Evolutionary conservation across 2,329 filamentous ascomycete genomes (phyloP), one percentile per base, ranked within the genome.

Genomic region (Aspergillus proliferans): DNA sequence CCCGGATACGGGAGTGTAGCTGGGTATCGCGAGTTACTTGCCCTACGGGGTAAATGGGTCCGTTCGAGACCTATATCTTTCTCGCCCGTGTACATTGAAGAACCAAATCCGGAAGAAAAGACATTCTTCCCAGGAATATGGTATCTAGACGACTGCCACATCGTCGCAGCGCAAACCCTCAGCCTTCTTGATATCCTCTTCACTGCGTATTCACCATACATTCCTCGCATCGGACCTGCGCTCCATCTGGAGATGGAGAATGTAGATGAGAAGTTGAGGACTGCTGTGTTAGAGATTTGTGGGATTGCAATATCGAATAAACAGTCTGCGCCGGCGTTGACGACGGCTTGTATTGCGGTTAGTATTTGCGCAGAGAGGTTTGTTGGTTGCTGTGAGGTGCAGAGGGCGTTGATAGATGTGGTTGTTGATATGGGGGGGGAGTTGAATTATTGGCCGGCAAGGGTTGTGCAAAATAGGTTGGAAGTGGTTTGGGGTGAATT

Each of bases 161-260:
- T 81, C 3, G 78, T 80, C 14, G 81, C 80, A 0, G 70, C 81
- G 15, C 81, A 83, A 48, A 80, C 84, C 60, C 77, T 80, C 58
- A 75, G 81, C 49, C 70, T 85, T 6, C 77, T 79, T 0, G 70
- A 74, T 44, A 74, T 83, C 7, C 74, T 84, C 18, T 69, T 85
- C 0, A 67, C 74, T 26, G 76, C 76, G 24, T 80, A 80, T 51
- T 74, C 82, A 54, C 79, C 78, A 8, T 48, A 51, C 21, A 51
- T 61, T 7, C 61, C 63, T 18, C 52, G 55, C 10, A 50, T 64
- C 9, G 62, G 62, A 1, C 41, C 50, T 41, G 9, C n/a, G 2
- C 39, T 19, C 3, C 47, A 54, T 5, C 48, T 46, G 10, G 52
- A 49, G 15, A 55, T 57, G 54, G 47, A 47, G 12, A 46, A 38